Base-by-base conservation (phyloP, 768 basidiomycete species). In the Naganishia vishniacii region DNA sequence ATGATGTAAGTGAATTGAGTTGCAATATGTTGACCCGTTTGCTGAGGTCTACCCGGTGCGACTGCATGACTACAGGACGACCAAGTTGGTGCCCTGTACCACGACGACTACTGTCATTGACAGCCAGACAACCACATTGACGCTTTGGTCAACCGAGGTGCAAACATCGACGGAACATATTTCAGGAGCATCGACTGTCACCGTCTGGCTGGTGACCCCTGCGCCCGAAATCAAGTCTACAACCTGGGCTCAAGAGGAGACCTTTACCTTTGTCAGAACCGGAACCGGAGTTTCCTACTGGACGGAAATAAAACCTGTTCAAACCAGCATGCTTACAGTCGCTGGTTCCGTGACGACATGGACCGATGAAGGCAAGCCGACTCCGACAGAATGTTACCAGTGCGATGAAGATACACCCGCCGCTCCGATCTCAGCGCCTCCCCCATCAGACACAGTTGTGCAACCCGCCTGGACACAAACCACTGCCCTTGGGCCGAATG, bases 21-120 rank as follows among this genome's bases (percentile, higher is more conserved):
- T 26, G n/a, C n/a, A n/a, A n/a, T n/a, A n/a, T n/a, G n/a, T n/a
- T n/a, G n/a, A n/a, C n/a, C n/a, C n/a, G n/a, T n/a, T n/a, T n/a
- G n/a, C n/a, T 12, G 40, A 15, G 29, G 26, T 11, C 2, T 37
- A 16, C 11, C 37, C 28, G 13, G 16, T 12, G 3, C 3, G 13
- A 9, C 11, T 7, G 4, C 47, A 18, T 28, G 7, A 7, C 29
- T 37, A 3, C 42, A 63, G 62, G 62, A 42, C 62, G 4, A 63
- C 62, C 16, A 46, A 42, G 28, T 15, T 63, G 9, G 62, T 63
- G 31, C 49, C 62, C 16, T 63, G 62, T n/a, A 63, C 62, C 16
- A 63, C 62, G 12, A 63, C 62, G 3, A 63, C 62, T 3, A 63
- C 62, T 9, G 62, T 63, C 18, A 63, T 63, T 20, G 62, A 63